Evolutionary conservation across 2,329 filamentous ascomycete species (phyloP), one percentile per base, ranked within the genome.

Genomic region (Penicillium paneum): DNA sequence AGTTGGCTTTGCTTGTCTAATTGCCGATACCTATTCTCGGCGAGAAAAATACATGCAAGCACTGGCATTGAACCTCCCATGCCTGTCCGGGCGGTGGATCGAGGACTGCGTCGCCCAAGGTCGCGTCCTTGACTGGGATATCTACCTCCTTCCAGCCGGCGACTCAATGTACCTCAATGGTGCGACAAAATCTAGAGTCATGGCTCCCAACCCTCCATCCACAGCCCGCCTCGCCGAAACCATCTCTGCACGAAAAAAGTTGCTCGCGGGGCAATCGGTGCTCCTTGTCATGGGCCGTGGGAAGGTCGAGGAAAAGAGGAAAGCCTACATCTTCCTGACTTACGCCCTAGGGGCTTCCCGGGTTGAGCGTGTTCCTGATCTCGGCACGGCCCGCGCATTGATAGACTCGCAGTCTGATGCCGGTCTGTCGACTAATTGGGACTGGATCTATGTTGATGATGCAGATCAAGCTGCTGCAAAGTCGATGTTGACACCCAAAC

Each of bases 1-100:
- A 2, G 77, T 86, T 1, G 87, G 90, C 0, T 97, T 99, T 67
- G 85, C 89, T 0, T 92, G 91, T 4, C 77, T 97, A 13, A 89
- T 99, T 56, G 88, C 92, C 0, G 90, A 97, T 66, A 83, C 84
- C 5, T 89, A 96, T 70, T 94, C 89, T 7, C 85, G 93, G 43
- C 91, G 91, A 59, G 83, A 86, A 46, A 99, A 97, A 70, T 97
- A 94, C 71, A 89, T 97, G 80, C 92, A 97, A 74, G 94, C 94
- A 0, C 82, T 99, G 2, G 92, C 94, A 0, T 82, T 99, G 0
- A 91, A 90, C 0, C 75, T 99, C 0, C 94, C 94, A 0, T 96
- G 92, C 65, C 79, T 99, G 1, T 88, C 90, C 6, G 82, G 85
- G 6, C 86, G 87, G 51, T 99, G 94, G 93, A 78, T 96, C 44